These are phyloP conservation scores for Cucumis sativus DNA, from an alignment of 306 rosid genomes.

Conservation along the genomic window Cucumber_9930_V3 NC_026658.2:24737501-24738000, in stretches of 20 bases:
- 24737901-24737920: slow-evolving; percentile 99
- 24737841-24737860: slow-evolving; percentile 82
- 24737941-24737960: slow-evolving; percentile 97
- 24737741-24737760: slow-evolving; percentile 93
- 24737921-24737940: slow-evolving; percentile 98
- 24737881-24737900: slow-evolving; percentile 95
- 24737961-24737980: slow-evolving; percentile 95
- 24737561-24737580: slow-evolving; percentile 91
- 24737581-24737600: slow-evolving; percentile 98
- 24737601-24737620: slow-evolving; percentile 93
- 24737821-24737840: slow-evolving; percentile 74
- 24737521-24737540: slow-evolving; percentile 59
- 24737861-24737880: slow-evolving; percentile 90
- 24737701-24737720: slow-evolving; percentile 96
- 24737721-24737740: slow-evolving; percentile 96
- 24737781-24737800: slow-evolving; percentile 74
- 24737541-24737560: slow-evolving; percentile 87
- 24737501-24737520: slow-evolving; percentile 32
- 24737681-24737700: slow-evolving; percentile 98
- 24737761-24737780: slow-evolving; percentile 74
- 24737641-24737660: slow-evolving; percentile 93
- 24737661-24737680: slow-evolving; percentile 99
- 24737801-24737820: slow-evolving; percentile 77
- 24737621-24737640: slow-evolving; percentile 99
- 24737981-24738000: slow-evolving; percentile 99